Evolutionary conservation across 768 basidiomycete species (phyloP).

Genomic region (Postia placenta): DNA sequence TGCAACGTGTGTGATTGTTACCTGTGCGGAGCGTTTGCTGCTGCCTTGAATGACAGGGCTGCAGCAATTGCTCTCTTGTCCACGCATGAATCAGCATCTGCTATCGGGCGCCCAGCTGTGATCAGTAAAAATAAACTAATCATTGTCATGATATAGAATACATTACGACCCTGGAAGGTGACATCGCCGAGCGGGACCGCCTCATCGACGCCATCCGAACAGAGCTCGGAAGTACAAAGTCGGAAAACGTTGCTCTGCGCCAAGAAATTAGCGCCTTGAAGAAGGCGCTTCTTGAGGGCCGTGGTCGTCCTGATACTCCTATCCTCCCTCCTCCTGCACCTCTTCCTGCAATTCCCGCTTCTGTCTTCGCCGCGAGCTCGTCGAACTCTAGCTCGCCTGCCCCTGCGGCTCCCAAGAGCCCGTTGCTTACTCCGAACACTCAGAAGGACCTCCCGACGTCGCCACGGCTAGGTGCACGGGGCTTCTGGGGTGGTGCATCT

Average conservation of each 20-base stretch:
- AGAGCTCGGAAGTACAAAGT: slow-evolving; percentile 73
- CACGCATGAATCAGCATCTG: no score
- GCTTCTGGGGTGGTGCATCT: slow-evolving; percentile 79
- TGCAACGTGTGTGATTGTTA: no score
- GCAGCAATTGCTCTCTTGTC: no score
- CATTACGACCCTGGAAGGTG: slow-evolving; percentile 87
- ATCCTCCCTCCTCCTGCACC: slow-evolving; percentile 42
- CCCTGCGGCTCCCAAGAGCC: slow-evolving; percentile 16
- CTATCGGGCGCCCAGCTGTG: not conserved
- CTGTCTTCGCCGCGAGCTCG: slow-evolving; percentile 18
- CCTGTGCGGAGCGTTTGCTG: no score
- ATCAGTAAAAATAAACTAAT: no score
- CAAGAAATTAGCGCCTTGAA: slow-evolving; percentile 74
- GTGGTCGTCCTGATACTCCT: slow-evolving; percentile 34
- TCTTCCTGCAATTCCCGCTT: slow-evolving; percentile 26
- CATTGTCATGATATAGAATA: slow-evolving; percentile 61
- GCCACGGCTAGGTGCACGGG: slow-evolving; percentile 44
- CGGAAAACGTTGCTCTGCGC: slow-evolving; percentile 78
- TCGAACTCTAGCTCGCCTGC: slow-evolving; percentile 14
- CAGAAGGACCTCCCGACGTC: slow-evolving; percentile 72
- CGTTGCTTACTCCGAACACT: slow-evolving; percentile 57
- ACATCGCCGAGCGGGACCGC: slow-evolving; percentile 88
- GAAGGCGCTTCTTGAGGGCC: slow-evolving; percentile 64
- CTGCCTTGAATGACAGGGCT: no score
- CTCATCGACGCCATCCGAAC: slow-evolving; percentile 83